A percentile compares a stretch with the other conserved stretches of the same genome.
These are phyloP conservation scores for Penicillium rolfsii DNA, from an alignment of 2,329 filamentous ascomycete genomes.

Conservation along the genomic window DNA sequence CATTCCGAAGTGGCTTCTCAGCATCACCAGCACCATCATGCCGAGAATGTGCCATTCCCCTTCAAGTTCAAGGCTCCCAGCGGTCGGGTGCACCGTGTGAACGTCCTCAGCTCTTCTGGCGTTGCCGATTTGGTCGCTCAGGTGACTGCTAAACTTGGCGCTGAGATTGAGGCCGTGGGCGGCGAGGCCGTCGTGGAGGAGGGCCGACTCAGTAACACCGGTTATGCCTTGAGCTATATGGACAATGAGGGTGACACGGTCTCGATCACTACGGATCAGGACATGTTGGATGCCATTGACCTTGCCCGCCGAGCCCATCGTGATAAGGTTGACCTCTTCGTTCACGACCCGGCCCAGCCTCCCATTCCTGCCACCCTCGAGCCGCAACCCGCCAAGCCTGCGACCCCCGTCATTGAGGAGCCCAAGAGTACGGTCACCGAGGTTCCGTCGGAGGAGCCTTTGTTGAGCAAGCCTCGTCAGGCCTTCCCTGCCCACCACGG, in stretches of 20 bases:
- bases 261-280: conserved; percentile 93
- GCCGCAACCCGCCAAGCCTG: conserved; percentile 58
- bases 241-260: conserved; percentile 97
- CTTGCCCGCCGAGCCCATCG: conserved; percentile 75
- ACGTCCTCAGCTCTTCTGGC: conserved; percentile 78
- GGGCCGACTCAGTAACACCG: conserved; percentile 72
- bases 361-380: conserved; percentile 69
- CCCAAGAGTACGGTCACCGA: conserved; percentile 54
- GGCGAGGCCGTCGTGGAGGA: conserved; percentile 78
- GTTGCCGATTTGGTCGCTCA: conserved; percentile 75
- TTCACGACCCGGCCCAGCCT: conserved; percentile 90
- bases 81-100: conserved; percentile 88
- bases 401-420: conserved; percentile 56
- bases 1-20: conserved; percentile 71
- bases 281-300: conserved; percentile 85
- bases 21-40: conserved; percentile 59
- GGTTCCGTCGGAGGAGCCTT: conserved; percentile 52
- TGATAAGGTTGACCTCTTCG: conserved; percentile 96
- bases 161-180: conserved; percentile 80
- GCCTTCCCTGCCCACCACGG: conserved; percentile 51
- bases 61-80: conserved; percentile 99
- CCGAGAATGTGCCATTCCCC: conserved; percentile 77
- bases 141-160: conserved; percentile 81
- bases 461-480: conserved; percentile 47
- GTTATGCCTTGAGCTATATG: conserved; percentile 92